phyloP scores from a whole-genome alignment of 352 stramenopile species.

The Poterioochromonas sp. region DNA sequence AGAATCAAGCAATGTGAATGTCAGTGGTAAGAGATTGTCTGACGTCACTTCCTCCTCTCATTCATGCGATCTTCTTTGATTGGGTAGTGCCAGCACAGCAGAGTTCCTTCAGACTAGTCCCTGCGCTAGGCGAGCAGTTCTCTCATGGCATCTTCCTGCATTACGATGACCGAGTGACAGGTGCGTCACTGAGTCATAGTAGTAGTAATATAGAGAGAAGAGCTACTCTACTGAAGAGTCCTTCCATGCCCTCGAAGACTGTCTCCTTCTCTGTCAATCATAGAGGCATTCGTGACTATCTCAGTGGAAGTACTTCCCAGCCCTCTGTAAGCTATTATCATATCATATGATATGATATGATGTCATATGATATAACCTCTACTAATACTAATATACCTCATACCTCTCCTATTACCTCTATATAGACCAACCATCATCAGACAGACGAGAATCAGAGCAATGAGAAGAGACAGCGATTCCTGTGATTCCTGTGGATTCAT shows the following conservation, averaged over 20 bases:
- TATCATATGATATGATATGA: slow-evolving; percentile 8
- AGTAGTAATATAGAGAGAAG: slow-evolving; percentile 9
- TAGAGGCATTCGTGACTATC: slow-evolving; percentile 13
- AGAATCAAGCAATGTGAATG: background rate
- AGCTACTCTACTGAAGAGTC: slow-evolving; percentile 9
- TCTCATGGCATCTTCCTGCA: background rate
- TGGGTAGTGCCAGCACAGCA: background rate
- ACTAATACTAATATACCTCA: slow-evolving; percentile 17
- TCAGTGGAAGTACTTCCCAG: slow-evolving; percentile 10
- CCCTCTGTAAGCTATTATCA: slow-evolving; percentile 13
- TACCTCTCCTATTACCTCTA: slow-evolving; percentile 13
- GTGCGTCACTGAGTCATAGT: background rate
- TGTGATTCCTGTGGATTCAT: slow-evolving; percentile 10
- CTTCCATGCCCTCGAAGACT: background rate
- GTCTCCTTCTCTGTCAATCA: background rate
- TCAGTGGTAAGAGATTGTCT: no score
- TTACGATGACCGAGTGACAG: background rate
- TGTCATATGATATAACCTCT: slow-evolving; percentile 13
- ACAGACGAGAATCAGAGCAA: slow-evolving; percentile 11
- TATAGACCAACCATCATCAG: slow-evolving; percentile 13
- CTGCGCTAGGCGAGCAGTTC: background rate
- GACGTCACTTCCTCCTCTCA: no score
- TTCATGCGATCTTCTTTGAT: no score
- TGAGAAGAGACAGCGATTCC: slow-evolving; percentile 10
- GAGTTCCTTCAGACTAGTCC: background rate